These are phyloP conservation scores for Aspergillus luchuensis DNA, from an alignment of 2,329 filamentous ascomycete genomes.

Conservation along the genomic window DNA sequence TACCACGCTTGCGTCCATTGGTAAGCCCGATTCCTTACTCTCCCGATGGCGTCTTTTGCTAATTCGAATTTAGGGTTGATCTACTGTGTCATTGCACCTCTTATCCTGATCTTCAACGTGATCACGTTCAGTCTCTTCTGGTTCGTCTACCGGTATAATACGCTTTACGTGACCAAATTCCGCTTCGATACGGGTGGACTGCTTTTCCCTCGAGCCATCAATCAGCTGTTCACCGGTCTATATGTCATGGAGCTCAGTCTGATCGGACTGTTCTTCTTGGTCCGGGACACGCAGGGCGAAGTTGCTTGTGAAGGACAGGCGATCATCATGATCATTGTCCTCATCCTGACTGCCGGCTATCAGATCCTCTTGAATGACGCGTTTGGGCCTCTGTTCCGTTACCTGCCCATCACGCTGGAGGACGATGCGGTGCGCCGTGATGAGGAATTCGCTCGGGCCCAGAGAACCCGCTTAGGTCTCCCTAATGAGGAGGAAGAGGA, in stretches of 20 bases:
- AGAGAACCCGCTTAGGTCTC: slow-evolving; percentile 69
- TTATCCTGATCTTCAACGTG: slow-evolving; percentile 91
- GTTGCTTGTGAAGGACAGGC: slow-evolving; percentile 72
- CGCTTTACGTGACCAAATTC: slow-evolving; percentile 91
- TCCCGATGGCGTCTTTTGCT: slow-evolving; percentile 13
- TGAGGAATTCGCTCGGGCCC: slow-evolving; percentile 79
- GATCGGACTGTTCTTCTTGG: slow-evolving; percentile 85
- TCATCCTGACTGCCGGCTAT: slow-evolving; percentile 71
- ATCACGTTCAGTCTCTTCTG: slow-evolving; percentile 90
- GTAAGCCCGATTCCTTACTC: slow-evolving; percentile 38
- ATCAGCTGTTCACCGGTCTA: slow-evolving; percentile 90
- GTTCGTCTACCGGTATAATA: slow-evolving; percentile 95
- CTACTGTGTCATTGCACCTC: slow-evolving; percentile 83
- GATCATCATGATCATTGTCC: slow-evolving; percentile 77
- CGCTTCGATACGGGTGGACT: slow-evolving; percentile 88
- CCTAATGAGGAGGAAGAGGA: slow-evolving; percentile 47
- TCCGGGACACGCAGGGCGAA: slow-evolving; percentile 57
- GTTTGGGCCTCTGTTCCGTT: slow-evolving; percentile 82
- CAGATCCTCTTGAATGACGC: slow-evolving; percentile 79
- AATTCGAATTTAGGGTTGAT: slow-evolving; percentile 58
- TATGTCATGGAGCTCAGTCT: slow-evolving; percentile 94
- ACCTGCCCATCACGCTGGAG: slow-evolving; percentile 91
- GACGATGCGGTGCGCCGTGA: slow-evolving; percentile 93
- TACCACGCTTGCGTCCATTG: slow-evolving; percentile 94
- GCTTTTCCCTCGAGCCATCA: slow-evolving; percentile 87